phyloP scores from a whole-genome alignment of 805 yeast species.

The Saccharomyces paradoxus region DNA sequence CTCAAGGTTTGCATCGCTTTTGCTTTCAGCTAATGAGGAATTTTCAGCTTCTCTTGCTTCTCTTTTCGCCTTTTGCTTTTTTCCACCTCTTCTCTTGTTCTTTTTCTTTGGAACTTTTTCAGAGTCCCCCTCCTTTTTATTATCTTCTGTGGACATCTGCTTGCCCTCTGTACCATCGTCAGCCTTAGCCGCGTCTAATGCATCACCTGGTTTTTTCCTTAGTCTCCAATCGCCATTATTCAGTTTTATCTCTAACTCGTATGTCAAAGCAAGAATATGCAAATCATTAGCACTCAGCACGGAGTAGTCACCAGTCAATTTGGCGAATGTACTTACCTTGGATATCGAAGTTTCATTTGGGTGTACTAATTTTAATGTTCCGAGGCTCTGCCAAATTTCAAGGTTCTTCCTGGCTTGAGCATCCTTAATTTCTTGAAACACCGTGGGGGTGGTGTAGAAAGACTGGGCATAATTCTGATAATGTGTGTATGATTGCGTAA shows the following conservation, averaged over 20 bases:
- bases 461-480: constrained; percentile 59
- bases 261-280: constrained; percentile 84
- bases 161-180: constrained; percentile 12
- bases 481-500: constrained; percentile 72
- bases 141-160: constrained; percentile 1
- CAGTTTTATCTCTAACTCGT: constrained; percentile 71
- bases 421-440: constrained; percentile 76
- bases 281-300: constrained; percentile 88
- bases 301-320: constrained; percentile 80
- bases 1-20: not conserved
- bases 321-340: constrained; percentile 67
- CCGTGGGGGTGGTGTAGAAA: constrained; percentile 91
- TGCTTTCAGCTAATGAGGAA: not conserved
- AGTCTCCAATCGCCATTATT: constrained; percentile 64
- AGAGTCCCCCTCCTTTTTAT: not conserved
- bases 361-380: constrained; percentile 59
- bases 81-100: constrained; percentile 55
- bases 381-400: constrained; percentile 60
- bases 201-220: constrained; percentile 66
- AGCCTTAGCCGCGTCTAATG: constrained; percentile 20
- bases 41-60: constrained; percentile 31
- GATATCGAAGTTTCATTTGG: constrained; percentile 61
- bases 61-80: constrained; percentile 53
- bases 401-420: constrained; percentile 75
- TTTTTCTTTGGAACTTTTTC: constrained; percentile 26